Percentiles rank a stretch among this genome's conserved stretches.
Evolutionary conservation across 331 rosid species (phyloP).

Genomic region (Dryas integrifolia): DNA sequence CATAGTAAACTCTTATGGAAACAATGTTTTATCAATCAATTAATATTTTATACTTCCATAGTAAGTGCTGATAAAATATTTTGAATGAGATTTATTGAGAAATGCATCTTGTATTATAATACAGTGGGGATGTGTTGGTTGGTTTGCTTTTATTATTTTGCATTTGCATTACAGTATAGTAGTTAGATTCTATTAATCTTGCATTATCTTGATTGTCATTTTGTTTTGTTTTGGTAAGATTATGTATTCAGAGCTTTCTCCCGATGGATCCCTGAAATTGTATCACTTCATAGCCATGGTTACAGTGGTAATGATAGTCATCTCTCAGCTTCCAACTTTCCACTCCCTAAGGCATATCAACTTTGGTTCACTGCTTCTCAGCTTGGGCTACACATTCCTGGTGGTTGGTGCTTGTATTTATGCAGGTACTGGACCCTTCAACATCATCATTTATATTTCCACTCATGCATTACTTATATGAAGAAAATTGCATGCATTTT

Average conservation of each 20-base stretch:
- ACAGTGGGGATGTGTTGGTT: not conserved
- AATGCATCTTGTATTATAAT: not conserved
- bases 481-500: not conserved
- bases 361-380: conserved; percentile 61
- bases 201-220: not conserved
- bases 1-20: not conserved
- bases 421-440: conserved; percentile 48
- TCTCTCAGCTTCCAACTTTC: conserved; percentile 79
- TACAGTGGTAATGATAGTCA: conserved; percentile 61
- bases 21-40: not conserved
- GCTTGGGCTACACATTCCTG: conserved; percentile 66
- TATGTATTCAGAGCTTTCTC: conserved; percentile 55
- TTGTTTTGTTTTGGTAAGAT: conserved; percentile 38
- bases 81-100: not conserved
- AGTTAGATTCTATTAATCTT: not conserved
- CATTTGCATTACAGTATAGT: not conserved
- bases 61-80: not conserved
- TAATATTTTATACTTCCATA: not conserved
- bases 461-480: not conserved
- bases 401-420: conserved; percentile 65
- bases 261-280: conserved; percentile 65
- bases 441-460: not conserved
- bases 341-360: conserved; percentile 81
- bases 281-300: conserved; percentile 87
- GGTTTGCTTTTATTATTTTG: not conserved